Evolutionary conservation across 139 green algal species (phyloP), one percentile per base, ranked within the genome.

Genomic region (Marvania coccoides): DNA sequence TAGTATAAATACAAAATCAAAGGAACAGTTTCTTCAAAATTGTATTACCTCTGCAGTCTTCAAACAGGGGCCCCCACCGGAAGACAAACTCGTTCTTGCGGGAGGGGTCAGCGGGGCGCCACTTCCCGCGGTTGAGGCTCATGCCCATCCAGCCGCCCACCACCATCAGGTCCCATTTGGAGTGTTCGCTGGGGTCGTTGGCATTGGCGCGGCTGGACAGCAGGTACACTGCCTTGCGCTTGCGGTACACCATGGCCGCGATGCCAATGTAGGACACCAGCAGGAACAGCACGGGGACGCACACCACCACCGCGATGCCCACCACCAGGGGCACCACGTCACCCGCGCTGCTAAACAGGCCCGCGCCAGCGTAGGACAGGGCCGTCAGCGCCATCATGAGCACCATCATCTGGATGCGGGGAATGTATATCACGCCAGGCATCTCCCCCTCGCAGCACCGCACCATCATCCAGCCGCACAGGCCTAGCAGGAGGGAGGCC

Each of bases 61-160:
- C 59, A 53, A 66, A 66, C 12, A 66, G 34, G 24, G 59, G 34
- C 23, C 59, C 59, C 59, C 59, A 66, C 36, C 35, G 37, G 14
- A 66, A 66, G 15, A 53, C 35, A 33, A 66, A 66, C 40, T 58
- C 35, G 38, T 66, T 66, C 35, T 66, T 66, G 13, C 33, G 23
- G 3, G 34, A 54, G 9, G 35, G 35, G 19, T 66, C 59, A 26
- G 59, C 13, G 37, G 35, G 12, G 28, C 35, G 54, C 59, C 59
- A 66, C 38, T 66, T 66, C 8, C 59, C 59, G 15, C 59, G 14
- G 38, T 66, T 66, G 6, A 66, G 13, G 37, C 59, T 66, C 59
- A 66, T 66, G 24, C 59, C 59, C 59, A 66, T 66, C 59, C 59
- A 66, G 26, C 6, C 15, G 23, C 29, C 40, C n/a, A 66, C 39